Evolutionary conservation across 2,329 filamentous ascomycete species (phyloP).

Genomic region (Diaporthe sp.): DNA sequence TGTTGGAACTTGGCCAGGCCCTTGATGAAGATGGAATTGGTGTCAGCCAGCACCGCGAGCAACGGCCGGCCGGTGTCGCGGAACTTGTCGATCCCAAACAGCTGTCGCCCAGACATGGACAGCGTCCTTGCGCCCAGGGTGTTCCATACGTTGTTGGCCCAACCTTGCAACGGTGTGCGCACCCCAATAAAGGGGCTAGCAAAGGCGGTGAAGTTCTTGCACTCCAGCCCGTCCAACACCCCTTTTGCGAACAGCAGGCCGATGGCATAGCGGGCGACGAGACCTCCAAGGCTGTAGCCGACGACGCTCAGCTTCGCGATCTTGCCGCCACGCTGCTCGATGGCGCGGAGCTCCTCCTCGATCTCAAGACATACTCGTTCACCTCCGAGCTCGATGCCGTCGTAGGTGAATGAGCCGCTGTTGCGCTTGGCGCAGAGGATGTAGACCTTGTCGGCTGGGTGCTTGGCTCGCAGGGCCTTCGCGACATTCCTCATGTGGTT

Average conservation of each 20-base stretch:
- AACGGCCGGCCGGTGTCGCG: conserved; percentile 86
- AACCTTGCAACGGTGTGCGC: conserved; percentile 76
- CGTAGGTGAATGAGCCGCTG: conserved; percentile 79
- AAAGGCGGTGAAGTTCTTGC: conserved; percentile 95
- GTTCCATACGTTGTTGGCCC: conserved; percentile 81
- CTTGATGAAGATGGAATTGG: conserved; percentile 86
- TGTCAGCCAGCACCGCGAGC: conserved; percentile 85
- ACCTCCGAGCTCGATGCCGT: conserved; percentile 77
- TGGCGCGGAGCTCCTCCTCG: conserved; percentile 71
- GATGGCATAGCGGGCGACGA: conserved; percentile 88
- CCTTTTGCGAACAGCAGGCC: conserved; percentile 87
- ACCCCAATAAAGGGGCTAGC: conserved; percentile 88
- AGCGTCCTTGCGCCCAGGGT: conserved; percentile 85
- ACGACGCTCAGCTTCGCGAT: conserved; percentile 88
- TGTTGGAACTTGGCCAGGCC: conserved; percentile 83
- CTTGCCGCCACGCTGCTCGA: conserved; percentile 74
- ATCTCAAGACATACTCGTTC: conserved; percentile 78
- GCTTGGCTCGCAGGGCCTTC: conserved; percentile 72
- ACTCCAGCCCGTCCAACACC: conserved; percentile 82
- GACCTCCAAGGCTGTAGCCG: conserved; percentile 90
- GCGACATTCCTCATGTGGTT: conserved; percentile 79
- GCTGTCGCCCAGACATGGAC: conserved; percentile 86
- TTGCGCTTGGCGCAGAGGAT: conserved; percentile 82
- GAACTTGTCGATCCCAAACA: conserved; percentile 90
- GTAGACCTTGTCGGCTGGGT: conserved; percentile 75